phyloP scores from a whole-genome alignment of 768 basidiomycete genomes.

The Russula griseocarnosa region DNA sequence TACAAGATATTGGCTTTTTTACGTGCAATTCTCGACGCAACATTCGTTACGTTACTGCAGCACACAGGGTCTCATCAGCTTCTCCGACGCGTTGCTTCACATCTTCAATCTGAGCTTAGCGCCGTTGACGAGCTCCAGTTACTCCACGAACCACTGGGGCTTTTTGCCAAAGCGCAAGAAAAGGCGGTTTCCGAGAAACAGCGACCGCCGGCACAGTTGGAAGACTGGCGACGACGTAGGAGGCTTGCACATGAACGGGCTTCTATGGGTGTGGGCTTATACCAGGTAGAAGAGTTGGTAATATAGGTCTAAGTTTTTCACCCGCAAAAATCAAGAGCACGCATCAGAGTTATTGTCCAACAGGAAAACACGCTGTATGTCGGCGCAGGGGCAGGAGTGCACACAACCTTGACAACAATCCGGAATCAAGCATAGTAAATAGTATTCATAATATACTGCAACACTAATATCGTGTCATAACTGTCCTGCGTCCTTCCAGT shows the following conservation, averaged over 20 bases:
- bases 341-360: constrained; percentile 28
- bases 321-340: not conserved
- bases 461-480: no score
- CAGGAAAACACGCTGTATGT: not conserved
- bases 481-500: not conserved
- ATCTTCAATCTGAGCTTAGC: constrained; percentile 53
- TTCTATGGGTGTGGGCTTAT: constrained; percentile 55
- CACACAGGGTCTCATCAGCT: constrained; percentile 55
- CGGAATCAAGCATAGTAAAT: not conserved
- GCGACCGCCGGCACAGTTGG: constrained; percentile 23
- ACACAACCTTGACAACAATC: not conserved
- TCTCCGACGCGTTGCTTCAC: constrained; percentile 47
- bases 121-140: constrained; percentile 49
- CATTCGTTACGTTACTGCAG: constrained; percentile 63
- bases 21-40: constrained; percentile 66
- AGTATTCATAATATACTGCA: not conserved
- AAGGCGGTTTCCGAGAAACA: constrained; percentile 44
- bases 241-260: constrained; percentile 52
- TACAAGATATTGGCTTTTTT: constrained; percentile 55
- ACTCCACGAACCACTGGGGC: constrained; percentile 59
- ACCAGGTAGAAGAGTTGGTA: constrained; percentile 68
- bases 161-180: constrained; percentile 54
- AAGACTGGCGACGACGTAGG: constrained; percentile 40
- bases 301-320: constrained; percentile 37
- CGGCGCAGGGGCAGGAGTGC: not conserved